Base-by-base conservation (phyloP, 2,329 filamentous ascomycete species). In the Cercospora zeae-maydis region DNA sequence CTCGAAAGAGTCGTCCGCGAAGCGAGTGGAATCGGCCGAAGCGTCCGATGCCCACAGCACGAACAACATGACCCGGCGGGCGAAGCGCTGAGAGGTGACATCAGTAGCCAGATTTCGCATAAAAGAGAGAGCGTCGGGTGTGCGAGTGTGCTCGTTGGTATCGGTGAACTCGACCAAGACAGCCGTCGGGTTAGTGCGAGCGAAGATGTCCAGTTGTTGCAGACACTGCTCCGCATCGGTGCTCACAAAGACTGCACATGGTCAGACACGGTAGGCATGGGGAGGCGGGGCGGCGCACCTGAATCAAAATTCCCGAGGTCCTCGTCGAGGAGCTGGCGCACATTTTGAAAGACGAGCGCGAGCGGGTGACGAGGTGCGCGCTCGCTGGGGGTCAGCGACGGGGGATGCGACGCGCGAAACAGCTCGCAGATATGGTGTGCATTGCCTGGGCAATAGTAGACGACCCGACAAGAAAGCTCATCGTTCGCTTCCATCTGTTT, bases 291-390 rank as follows among this genome's bases (percentile, higher is more conserved):
- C 47, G 14, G 33, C 24, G 30, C 19, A 75, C 73, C 73, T 72
- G 73, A 65, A 19, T 67, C 60, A 54, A 73, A 73, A 30, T 70
- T 71, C 52, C 73, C 73, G 51, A 71, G 68, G 55, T 74, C 70
- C 59, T 69, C 67, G 62, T 75, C 72, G 47, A 75, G 63, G 57
- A 75, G 69, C 31, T 64, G 62, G 31, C 65, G 66, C 39, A 74
- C 66, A 65, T 75, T 74, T 45, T 65, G 62, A 45, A 71, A 63
- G 19, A 73, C 68, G 42, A 65, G 51, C 8, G 66, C 59, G 21
- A 68, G 63, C 42, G 63, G 59, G 10, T 60, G 37, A 11, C 45
- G 47, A 55, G 56, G 13, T 55, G 39, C 10, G 47, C 31, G 42
- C 33, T 57, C 53, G 36, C 53, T 37, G 34, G 68, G 45, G 10